phyloP scores from a whole-genome alignment of 805 yeast species.

The Barnettozyma salicaria region DNA sequence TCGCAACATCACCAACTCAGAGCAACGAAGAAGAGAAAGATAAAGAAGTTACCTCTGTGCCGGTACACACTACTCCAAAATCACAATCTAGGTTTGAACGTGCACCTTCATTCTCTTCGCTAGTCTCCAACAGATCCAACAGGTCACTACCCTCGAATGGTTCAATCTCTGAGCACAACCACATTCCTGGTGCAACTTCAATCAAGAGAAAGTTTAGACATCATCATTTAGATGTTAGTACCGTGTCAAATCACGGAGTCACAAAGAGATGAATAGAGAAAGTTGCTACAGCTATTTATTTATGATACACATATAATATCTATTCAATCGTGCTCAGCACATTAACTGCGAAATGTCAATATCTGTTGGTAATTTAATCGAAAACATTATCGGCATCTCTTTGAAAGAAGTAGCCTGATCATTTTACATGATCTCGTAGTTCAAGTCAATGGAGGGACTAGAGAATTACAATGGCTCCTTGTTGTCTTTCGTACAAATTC shows the following conservation, averaged over 20 bases:
- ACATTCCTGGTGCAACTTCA: conserved; percentile 5
- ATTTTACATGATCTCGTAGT: too few relatives aligned
- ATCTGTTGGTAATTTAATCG: too few relatives aligned
- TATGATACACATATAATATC: too few relatives aligned
- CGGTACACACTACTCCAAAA: neutral
- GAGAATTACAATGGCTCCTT: too few relatives aligned
- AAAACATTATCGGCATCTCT: too few relatives aligned
- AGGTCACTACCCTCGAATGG: conserved; percentile 1
- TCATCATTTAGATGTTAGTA: conserved; percentile 23
- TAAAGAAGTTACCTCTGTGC: neutral
- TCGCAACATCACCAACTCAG: neutral
- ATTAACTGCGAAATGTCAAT: too few relatives aligned
- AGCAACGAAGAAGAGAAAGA: neutral
- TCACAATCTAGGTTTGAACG: conserved; percentile 2
- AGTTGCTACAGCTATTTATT: too few relatives aligned
- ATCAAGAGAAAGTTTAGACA: conserved; percentile 17
- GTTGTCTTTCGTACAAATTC: too few relatives aligned
- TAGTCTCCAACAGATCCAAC: conserved; percentile 14
- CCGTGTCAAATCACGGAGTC: conserved; percentile 11
- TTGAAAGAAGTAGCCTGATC: too few relatives aligned
- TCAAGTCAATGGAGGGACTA: too few relatives aligned
- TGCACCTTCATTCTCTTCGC: conserved; percentile 9
- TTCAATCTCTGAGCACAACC: conserved; percentile 2
- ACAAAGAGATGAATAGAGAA: conserved; percentile 2
- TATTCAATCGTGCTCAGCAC: too few relatives aligned